A percentile compares a stretch with the other conserved stretches of the same genome.
phyloP scores from a whole-genome alignment of 2,329 filamentous ascomycete species.

The Botrytis pseudocinerea region DNA sequence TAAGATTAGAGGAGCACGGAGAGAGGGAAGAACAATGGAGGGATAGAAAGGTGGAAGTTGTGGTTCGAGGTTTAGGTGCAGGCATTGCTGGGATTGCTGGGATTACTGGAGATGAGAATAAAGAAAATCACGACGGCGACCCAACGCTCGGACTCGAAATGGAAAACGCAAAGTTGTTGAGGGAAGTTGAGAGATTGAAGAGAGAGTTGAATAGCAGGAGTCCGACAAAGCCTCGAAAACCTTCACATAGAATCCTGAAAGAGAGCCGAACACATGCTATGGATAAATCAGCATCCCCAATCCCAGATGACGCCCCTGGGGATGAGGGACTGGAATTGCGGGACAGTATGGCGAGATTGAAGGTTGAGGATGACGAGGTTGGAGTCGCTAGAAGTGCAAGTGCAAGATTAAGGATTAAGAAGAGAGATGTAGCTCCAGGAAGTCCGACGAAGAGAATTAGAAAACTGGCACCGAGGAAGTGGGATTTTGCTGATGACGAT shows the following conservation, averaged over 20 bases:
- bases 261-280: slow-evolving; percentile 12
- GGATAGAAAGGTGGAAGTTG: slow-evolving; percentile 81
- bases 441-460: slow-evolving; percentile 38
- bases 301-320: slow-evolving; percentile 18
- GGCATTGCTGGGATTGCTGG: slow-evolving; percentile 25
- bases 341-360: slow-evolving; percentile 9
- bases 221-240: slow-evolving; percentile 32
- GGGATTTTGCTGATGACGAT: slow-evolving; percentile 38
- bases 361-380: slow-evolving; percentile 10
- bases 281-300: slow-evolving; percentile 11
- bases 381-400: not conserved
- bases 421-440: slow-evolving; percentile 1
- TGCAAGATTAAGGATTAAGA: slow-evolving; percentile 4
- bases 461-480: slow-evolving; percentile 38
- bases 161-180: slow-evolving; percentile 69
- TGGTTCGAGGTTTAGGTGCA: slow-evolving; percentile 53
- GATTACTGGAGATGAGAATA: slow-evolving; percentile 44
- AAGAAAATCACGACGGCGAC: slow-evolving; percentile 59
- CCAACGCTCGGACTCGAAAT: slow-evolving; percentile 60
- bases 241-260: slow-evolving; percentile 12
- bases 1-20: slow-evolving; percentile 72
- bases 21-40: slow-evolving; percentile 82
- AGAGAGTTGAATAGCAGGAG: slow-evolving; percentile 62
- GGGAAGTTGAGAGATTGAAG: slow-evolving; percentile 64
- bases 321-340: slow-evolving; percentile 22